Evolutionary conservation across 148 eudicot genomes (phyloP).

Genomic region (Selenicereus undatus): DNA sequence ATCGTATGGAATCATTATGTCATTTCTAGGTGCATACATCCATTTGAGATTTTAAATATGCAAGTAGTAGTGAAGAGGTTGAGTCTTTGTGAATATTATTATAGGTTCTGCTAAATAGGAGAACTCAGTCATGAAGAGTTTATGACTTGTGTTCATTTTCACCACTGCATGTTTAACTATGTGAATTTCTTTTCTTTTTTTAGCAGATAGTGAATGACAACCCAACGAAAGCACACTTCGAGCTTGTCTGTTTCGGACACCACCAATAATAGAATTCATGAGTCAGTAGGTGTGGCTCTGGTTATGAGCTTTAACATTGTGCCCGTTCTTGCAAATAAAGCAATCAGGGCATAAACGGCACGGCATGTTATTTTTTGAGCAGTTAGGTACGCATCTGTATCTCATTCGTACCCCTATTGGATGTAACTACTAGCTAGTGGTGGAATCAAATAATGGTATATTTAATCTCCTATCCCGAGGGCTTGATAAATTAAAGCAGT

Average conservation of each 20-base stretch:
- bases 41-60: background rate
- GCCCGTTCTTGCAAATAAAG: constrained; percentile 10
- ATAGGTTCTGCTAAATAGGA: background rate
- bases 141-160: background rate
- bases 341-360: constrained; percentile 4
- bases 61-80: background rate
- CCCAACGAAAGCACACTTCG: background rate
- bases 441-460: constrained; percentile 15
- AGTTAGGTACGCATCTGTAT: constrained; percentile 7
- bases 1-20: background rate
- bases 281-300: constrained; percentile 1
- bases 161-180: background rate
- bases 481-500: constrained; percentile 5
- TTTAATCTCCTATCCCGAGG: constrained; percentile 15
- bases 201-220: background rate
- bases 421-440: constrained; percentile 8
- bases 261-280: background rate
- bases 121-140: background rate
- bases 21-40: background rate
- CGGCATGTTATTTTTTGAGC: background rate
- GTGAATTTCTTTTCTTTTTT: background rate
- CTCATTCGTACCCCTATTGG: background rate
- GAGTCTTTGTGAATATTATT: background rate
- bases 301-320: constrained; percentile 1
- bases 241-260: constrained; percentile 5